A percentile compares a stretch with the other conserved stretches of the same genome.
Conservation (phyloP, 1,139 yeast species). For the Ogataea hybrid region DNA sequence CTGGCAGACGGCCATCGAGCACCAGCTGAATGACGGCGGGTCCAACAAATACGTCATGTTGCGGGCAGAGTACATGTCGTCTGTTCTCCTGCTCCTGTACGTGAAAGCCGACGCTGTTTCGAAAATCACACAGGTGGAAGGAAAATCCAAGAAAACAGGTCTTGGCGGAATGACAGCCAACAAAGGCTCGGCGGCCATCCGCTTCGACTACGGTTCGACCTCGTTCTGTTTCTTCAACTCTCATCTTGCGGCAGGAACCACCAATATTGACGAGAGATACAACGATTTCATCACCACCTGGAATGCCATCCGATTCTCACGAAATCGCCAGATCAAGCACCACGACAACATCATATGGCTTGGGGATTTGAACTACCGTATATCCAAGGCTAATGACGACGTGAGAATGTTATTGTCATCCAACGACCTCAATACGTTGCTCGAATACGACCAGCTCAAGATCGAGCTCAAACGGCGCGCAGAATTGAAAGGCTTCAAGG, state of each 20-base stretch:
- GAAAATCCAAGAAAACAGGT: constrained; percentile 87
- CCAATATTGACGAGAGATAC: constrained; percentile 76
- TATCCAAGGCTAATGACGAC: constrained; percentile 63
- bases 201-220: constrained; percentile 74
- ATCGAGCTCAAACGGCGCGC: constrained; percentile 71
- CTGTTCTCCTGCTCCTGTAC: constrained; percentile 69
- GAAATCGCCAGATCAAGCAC: constrained; percentile 53
- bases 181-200: constrained; percentile 89
- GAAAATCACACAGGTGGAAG: constrained; percentile 64
- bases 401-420: constrained; percentile 57
- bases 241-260: constrained; percentile 90
- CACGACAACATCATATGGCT: constrained; percentile 90
- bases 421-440: constrained; percentile 51
- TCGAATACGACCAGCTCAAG: constrained; percentile 74
- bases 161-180: constrained; percentile 94
- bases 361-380: constrained; percentile 91
- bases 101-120: constrained; percentile 54
- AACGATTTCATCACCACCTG: constrained; percentile 73
- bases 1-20: constrained; percentile 60
- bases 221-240: constrained; percentile 79
- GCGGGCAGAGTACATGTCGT: constrained; percentile 87
- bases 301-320: constrained; percentile 52
- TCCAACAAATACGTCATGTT: constrained; percentile 56
- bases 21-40: constrained; percentile 48
- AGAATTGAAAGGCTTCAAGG: constrained; percentile 50